Evolutionary conservation across 116 monocot species (phyloP).

Genomic region (Cymodocea nodosa): DNA sequence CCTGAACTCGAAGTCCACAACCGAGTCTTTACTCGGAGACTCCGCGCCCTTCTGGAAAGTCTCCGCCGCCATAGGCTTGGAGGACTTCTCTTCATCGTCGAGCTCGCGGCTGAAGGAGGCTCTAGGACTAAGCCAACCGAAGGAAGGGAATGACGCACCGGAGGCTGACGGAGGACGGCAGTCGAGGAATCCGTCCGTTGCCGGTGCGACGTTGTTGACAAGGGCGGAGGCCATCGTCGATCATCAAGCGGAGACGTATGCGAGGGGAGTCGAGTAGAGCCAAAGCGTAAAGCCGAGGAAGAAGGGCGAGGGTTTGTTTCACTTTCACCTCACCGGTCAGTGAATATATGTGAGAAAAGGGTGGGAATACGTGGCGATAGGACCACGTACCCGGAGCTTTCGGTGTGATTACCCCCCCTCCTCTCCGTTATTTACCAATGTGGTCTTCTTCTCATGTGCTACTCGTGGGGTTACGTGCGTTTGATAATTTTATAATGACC

Average conservation of each 20-base stretch:
- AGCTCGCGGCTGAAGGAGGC: slow-evolving; percentile 29
- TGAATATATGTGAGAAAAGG: no score
- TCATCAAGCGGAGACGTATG: slow-evolving; percentile 1
- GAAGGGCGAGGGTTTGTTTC: no score
- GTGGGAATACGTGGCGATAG: no score
- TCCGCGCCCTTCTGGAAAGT: neutral
- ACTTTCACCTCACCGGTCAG: no score
- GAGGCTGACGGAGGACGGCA: slow-evolving; percentile 1
- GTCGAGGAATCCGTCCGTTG: slow-evolving; percentile 21
- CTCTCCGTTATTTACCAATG: no score
- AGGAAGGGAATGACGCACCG: slow-evolving; percentile 3
- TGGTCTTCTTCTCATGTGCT: no score
- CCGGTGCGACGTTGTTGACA: slow-evolving; percentile 10
- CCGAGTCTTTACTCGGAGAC: slow-evolving; percentile 17
- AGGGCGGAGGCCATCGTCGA: slow-evolving; percentile 25
- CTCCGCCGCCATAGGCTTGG: neutral
- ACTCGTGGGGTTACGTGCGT: no score
- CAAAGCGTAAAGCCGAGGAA: no score
- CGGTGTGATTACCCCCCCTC: no score
- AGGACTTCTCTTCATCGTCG: neutral
- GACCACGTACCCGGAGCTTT: no score
- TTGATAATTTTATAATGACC: no score
- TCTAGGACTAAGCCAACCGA: slow-evolving; percentile 23
- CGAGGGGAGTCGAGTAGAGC: neutral
- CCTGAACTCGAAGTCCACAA: slow-evolving; percentile 62